Evolutionary conservation across 805 yeast genomes (phyloP), one percentile per base, ranked within the genome.

Genomic region (Saccharomycopsis oosterbeekiorum): DNA sequence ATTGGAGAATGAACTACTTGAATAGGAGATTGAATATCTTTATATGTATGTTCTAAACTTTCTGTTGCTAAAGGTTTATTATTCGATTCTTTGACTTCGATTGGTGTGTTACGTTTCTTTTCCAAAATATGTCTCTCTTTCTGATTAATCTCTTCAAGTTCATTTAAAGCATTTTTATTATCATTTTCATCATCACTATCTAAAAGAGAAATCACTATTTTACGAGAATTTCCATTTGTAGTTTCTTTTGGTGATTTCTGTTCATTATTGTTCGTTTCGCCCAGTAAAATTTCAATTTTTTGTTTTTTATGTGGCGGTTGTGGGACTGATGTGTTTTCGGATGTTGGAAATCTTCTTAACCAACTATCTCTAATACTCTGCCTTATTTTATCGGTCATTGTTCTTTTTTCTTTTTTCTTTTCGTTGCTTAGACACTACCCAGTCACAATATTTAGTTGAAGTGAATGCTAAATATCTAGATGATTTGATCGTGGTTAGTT

Each of bases 21-120:
- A 11, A 61, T 59, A 4, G 64, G 64, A 3, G 64, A 61, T 53
- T 8, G 36, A 8, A 15, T 47, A 26, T 21, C 26, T 47, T 26
- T 15, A 3, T 24, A 8, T 1, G 9, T 24, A 24, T 21, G 34
- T 10, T 24, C n/a, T 21, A 15, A 21, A 4, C 21, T 15, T 10
- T 47, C 14, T 5, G 15, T 37, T 37, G 12, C 12, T 10, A 12
- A 2, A 14, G 2, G 4, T 37, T 37, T 12, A 12, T 5, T 14
- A 12, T 2, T 10, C 12, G 9, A 4, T 37, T 14, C 12, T 37
- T 37, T 14, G 4, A 14, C 12, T 14, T 5, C 12, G 11, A 2
- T 14, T 47, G 29, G 15, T 24, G 6, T 17, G 4, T 9, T 1
- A 47, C 10, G n/a, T 21, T 17, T 11, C 14, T 4, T n/a, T 24